Percentiles rank a stretch among this genome's conserved stretches.
Conservation (phyloP, 257 asterid species). For the Solanum paucissectum region DNA sequence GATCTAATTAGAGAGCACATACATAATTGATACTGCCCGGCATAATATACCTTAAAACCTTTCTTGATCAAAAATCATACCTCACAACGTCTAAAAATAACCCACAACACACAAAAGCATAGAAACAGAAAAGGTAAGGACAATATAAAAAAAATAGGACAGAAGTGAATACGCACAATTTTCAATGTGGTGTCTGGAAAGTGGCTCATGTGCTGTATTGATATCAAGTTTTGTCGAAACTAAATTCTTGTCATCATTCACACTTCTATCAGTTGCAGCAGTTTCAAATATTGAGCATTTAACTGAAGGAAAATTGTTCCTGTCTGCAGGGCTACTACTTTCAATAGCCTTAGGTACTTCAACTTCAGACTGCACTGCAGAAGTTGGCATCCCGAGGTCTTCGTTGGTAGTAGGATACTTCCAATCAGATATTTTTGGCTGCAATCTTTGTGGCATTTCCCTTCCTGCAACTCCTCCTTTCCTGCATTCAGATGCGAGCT, state of each 20-base stretch:
- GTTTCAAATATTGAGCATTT: conserved; percentile 34
- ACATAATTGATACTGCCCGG: not conserved
- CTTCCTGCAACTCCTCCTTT: conserved; percentile 68
- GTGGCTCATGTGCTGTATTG: conserved; percentile 23
- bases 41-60: not conserved
- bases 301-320: conserved; percentile 27
- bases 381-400: conserved; percentile 39
- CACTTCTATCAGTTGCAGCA: conserved; percentile 31
- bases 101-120: not conserved
- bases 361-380: conserved; percentile 36
- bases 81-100: not conserved
- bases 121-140: not conserved
- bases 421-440: conserved; percentile 57
- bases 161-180: conserved; percentile 35
- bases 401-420: conserved; percentile 43
- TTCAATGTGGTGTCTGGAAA: conserved; percentile 41
- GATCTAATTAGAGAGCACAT: not conserved
- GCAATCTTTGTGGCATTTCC: conserved; percentile 46
- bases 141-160: not conserved
- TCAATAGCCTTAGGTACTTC: conserved; percentile 42
- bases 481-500: conserved; percentile 62
- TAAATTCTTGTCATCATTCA: conserved; percentile 37
- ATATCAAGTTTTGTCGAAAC: conserved; percentile 39
- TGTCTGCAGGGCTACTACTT: conserved; percentile 26
- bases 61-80: not conserved